phyloP scores from a whole-genome alignment of 768 basidiomycete genomes.

The Rhizopogon rudus region DNA sequence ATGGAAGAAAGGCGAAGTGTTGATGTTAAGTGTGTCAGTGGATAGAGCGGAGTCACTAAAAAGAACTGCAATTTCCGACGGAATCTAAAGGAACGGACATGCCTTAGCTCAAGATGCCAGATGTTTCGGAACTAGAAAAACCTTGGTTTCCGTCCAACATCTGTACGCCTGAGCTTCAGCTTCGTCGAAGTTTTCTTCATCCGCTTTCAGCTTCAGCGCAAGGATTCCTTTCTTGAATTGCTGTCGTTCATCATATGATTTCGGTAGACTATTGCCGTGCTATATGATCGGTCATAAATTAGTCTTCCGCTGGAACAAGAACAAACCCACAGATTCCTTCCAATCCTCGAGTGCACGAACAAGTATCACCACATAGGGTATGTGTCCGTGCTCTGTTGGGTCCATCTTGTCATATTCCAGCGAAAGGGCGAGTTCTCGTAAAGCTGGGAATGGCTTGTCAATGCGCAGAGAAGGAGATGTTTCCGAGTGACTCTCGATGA shows the following conservation, averaged over 20 bases:
- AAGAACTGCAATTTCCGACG: slow-evolving; percentile 58
- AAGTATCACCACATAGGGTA: slow-evolving; percentile 88
- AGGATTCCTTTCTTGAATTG: slow-evolving; percentile 68
- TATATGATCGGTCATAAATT: slow-evolving; percentile 21
- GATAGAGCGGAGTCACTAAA: slow-evolving; percentile 57
- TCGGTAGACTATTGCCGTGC: slow-evolving; percentile 61
- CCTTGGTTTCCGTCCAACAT: slow-evolving; percentile 58
- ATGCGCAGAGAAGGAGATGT: slow-evolving; percentile 72
- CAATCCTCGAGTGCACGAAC: slow-evolving; percentile 80
- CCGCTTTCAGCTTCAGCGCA: slow-evolving; percentile 64
- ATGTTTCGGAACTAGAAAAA: slow-evolving; percentile 13
- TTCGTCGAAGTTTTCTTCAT: slow-evolving; percentile 98
- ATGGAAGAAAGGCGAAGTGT: slow-evolving; percentile 69
- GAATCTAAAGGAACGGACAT: slow-evolving; percentile 38
- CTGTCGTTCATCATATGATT: slow-evolving; percentile 58
- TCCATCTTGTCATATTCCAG: slow-evolving; percentile 80
- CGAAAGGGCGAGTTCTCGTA: slow-evolving; percentile 65
- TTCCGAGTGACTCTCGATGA: slow-evolving; percentile 87
- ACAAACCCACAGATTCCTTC: slow-evolving; percentile 59
- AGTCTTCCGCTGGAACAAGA: background rate
- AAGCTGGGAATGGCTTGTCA: slow-evolving; percentile 81
- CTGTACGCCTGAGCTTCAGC: slow-evolving; percentile 86
- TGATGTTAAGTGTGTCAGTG: slow-evolving; percentile 31
- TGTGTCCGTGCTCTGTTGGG: slow-evolving; percentile 82
- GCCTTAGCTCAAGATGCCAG: background rate